Evolutionary conservation across 2,329 filamentous ascomycete species (phyloP).

Genomic region (Colletotrichum musae): DNA sequence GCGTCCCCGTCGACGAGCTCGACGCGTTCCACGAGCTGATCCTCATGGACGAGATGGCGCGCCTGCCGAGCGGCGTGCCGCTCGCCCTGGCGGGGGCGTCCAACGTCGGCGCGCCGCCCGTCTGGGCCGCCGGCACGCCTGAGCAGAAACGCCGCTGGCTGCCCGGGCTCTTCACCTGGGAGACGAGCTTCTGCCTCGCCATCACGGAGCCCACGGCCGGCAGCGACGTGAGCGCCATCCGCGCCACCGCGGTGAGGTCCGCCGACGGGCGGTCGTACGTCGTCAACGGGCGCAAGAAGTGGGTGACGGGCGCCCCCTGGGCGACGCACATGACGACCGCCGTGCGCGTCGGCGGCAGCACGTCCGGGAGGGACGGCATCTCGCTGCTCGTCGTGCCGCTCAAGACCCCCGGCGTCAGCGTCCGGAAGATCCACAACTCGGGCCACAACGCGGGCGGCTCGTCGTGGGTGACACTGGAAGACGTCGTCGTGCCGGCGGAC

Average conservation of each 20-base stretch:
- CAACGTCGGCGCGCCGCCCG: slow-evolving; percentile 74
- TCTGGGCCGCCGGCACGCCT: slow-evolving; percentile 73
- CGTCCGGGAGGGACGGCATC: slow-evolving; percentile 66
- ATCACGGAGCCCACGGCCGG: slow-evolving; percentile 75
- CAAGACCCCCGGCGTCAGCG: slow-evolving; percentile 63
- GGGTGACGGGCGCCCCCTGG: slow-evolving; percentile 75
- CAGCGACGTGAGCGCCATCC: slow-evolving; percentile 71
- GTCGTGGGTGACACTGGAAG: slow-evolving; percentile 69
- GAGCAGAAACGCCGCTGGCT: slow-evolving; percentile 73
- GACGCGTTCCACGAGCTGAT: slow-evolving; percentile 72
- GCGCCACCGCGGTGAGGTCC: slow-evolving; percentile 67
- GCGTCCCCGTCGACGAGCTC: slow-evolving; percentile 60
- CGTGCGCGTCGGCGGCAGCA: slow-evolving; percentile 71
- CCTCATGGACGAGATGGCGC: slow-evolving; percentile 67
- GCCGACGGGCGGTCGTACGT: slow-evolving; percentile 66
- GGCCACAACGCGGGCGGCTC: slow-evolving; percentile 77
- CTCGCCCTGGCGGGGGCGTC: slow-evolving; percentile 72
- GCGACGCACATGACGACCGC: slow-evolving; percentile 75
- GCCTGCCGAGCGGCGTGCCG: slow-evolving; percentile 69
- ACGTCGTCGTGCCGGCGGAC: slow-evolving; percentile 67
- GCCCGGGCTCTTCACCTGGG: slow-evolving; percentile 70
- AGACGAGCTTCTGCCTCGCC: slow-evolving; percentile 74
- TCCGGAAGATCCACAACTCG: slow-evolving; percentile 72
- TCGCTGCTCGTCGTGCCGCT: slow-evolving; percentile 72
- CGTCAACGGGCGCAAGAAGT: slow-evolving; percentile 78